A percentile compares a stretch with the other conserved stretches of the same genome.
These are phyloP conservation scores for Juglanconis sp. DNA, from an alignment of 2,329 filamentous ascomycete genomes.

Conservation along the genomic window DNA sequence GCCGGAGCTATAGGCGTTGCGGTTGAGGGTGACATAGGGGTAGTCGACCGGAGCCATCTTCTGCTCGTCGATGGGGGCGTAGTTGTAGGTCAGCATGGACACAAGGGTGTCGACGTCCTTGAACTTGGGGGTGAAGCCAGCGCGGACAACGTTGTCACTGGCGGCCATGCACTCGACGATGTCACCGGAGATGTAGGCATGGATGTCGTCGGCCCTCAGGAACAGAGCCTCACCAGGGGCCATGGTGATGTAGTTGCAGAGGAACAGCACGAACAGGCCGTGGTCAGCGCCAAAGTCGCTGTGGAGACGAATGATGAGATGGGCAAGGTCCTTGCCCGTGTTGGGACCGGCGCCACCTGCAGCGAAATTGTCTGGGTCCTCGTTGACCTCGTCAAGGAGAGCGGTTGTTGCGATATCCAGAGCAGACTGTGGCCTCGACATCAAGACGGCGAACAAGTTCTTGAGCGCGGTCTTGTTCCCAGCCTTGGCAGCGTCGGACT, in stretches of 20 bases:
- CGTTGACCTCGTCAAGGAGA: slow-evolving; percentile 68
- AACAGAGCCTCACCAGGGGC: slow-evolving; percentile 92
- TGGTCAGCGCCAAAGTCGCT: slow-evolving; percentile 85
- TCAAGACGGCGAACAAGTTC: slow-evolving; percentile 71
- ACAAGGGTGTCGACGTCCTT: slow-evolving; percentile 91
- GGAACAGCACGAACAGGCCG: slow-evolving; percentile 92
- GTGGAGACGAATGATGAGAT: slow-evolving; percentile 75
- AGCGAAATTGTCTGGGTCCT: slow-evolving; percentile 70
- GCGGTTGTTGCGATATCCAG: slow-evolving; percentile 63
- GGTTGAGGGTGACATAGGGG: slow-evolving; percentile 79
- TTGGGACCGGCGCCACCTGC: slow-evolving; percentile 67
- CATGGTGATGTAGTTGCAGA: slow-evolving; percentile 91
- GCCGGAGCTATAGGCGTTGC: slow-evolving; percentile 73
- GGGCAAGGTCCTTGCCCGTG: slow-evolving; percentile 66
- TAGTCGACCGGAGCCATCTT: slow-evolving; percentile 88
- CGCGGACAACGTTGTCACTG: slow-evolving; percentile 97
- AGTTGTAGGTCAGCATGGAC: slow-evolving; percentile 90
- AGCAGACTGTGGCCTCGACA: slow-evolving; percentile 69
- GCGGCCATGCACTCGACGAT: slow-evolving; percentile 99
- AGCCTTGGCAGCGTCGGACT: slow-evolving; percentile 31
- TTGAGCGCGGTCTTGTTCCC: slow-evolving; percentile 78
- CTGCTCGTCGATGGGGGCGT: slow-evolving; percentile 89
- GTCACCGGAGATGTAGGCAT: slow-evolving; percentile 89
- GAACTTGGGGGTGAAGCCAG: slow-evolving; percentile 97
- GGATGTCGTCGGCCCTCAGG: slow-evolving; percentile 92